Evolutionary conservation across 176 grass and related monocot species (phyloP), one percentile per base, ranked within the genome.

Genomic region (Lolium multiflorum): DNA sequence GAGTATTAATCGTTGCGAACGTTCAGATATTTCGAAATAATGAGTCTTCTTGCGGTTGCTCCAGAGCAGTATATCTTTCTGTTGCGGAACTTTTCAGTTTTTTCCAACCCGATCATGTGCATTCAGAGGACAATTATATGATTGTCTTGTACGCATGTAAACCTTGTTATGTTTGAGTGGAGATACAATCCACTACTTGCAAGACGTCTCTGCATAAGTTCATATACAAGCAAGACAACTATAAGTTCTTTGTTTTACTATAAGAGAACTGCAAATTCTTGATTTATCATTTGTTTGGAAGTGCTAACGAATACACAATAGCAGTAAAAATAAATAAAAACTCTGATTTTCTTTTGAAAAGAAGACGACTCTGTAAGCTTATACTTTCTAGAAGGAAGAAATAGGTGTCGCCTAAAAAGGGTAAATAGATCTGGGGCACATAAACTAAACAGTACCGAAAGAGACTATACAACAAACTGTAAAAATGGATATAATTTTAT

Each of bases 11-110:
- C 77, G 14, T 28, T 71, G 82, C 72, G 63, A 8, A 41, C 37
- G 26, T 78, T 47, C 71, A 88, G 43, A 88, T 22, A 84, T 44
- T 35, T 35, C 31, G 72, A 91, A 88, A 88, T 91, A 88, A 88
- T 54, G 35, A 65, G 24, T 81, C 62, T 81, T 81, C 66, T 74
- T 91, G 89, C 68, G 35, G 47, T 91, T 88, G 41, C 61, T 54
- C 35, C 6, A 71, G 61, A 81, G 85, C 51, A 84, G 9, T 69
- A 63, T 71, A 70, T 54, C 77, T 76, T 87, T 76, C 81, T 26
- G 51, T 84, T 41, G 28, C 11, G 12, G 14, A 73, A 80, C 20
- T 39, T 58, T 87, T 69, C 59, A 51, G 50, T 60, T 80, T 85
- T 85, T 85, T 63, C 81, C 50, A 6, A 41, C 24, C 59, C 70